Conservation (phyloP, 345 rosid species). For the Chamaenerion angustifolium region DNA sequence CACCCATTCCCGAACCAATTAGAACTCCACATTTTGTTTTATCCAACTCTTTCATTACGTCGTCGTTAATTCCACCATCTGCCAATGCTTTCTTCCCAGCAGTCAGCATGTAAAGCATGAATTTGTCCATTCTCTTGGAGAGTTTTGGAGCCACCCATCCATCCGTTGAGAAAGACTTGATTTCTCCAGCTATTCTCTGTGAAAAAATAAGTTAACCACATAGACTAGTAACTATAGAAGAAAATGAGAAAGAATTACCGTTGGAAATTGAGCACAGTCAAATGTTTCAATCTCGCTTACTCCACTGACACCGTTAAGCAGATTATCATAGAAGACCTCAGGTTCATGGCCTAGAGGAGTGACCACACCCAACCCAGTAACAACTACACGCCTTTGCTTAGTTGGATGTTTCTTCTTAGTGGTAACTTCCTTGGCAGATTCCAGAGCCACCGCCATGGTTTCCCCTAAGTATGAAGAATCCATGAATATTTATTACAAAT, state of each 20-base stretch:
- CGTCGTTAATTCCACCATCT: conserved; percentile 37
- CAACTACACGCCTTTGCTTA: conserved; percentile 34
- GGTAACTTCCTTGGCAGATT: conserved; percentile 24
- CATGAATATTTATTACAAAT: conserved; percentile 15
- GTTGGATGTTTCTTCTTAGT: conserved; percentile 23
- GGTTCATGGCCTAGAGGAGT: conserved; percentile 40
- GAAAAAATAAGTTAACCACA: background rate
- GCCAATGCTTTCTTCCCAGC: conserved; percentile 54
- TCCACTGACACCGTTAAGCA: conserved; percentile 44
- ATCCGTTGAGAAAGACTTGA: conserved; percentile 39
- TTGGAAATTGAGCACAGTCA: conserved; percentile 39
- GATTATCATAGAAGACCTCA: conserved; percentile 29
- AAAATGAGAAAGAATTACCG: conserved; percentile 14
- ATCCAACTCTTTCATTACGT: conserved; percentile 23
- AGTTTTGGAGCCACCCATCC: conserved; percentile 42
- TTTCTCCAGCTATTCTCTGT: conserved; percentile 52
- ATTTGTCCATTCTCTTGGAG: conserved; percentile 42
- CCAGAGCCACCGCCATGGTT: conserved; percentile 28
- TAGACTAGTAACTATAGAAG: background rate
- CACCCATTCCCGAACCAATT: conserved; percentile 45
- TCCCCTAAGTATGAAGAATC: conserved; percentile 11
- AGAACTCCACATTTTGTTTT: conserved; percentile 42
- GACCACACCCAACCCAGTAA: conserved; percentile 47
- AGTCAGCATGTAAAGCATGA: conserved; percentile 43
- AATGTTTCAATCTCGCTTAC: conserved; percentile 37